Percentiles rank a stretch among this genome's conserved stretches.
Evolutionary conservation across 345 rosid species (phyloP).

Genomic region (Erysimum cheiranthoides): DNA sequence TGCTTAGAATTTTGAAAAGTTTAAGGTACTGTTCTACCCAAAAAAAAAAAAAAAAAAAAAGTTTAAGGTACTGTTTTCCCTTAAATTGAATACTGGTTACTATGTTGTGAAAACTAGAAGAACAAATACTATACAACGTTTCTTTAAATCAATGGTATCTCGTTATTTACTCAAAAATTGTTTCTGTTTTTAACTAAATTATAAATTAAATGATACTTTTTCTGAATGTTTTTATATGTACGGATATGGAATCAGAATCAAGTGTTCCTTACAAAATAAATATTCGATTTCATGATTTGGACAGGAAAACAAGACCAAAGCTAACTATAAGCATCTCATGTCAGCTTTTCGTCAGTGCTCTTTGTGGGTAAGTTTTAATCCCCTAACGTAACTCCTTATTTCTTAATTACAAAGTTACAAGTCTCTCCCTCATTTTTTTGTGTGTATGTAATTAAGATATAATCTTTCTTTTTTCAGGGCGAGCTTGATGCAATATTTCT

Average conservation of each 20-base stretch:
- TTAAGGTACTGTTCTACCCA: too few species aligned
- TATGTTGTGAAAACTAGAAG: not conserved
- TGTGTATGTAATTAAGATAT: not conserved
- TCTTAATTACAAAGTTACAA: too few species aligned
- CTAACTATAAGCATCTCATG: slow-evolving; percentile 57
- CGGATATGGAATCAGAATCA: slow-evolving; percentile 7
- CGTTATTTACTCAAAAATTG: too few species aligned
- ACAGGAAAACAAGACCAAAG: slow-evolving; percentile 72
- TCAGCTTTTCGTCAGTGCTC: slow-evolving; percentile 67
- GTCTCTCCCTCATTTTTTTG: not conserved
- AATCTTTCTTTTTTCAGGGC: slow-evolving; percentile 49
- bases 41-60: too few species aligned
- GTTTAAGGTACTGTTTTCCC: not conserved
- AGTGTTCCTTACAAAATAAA: not conserved
- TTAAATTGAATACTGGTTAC: not conserved
- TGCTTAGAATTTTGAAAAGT: not conserved
- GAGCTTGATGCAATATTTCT: slow-evolving; percentile 66
- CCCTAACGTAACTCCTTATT: not conserved
- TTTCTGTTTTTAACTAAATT: not conserved
- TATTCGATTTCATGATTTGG: slow-evolving; percentile 15
- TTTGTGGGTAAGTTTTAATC: slow-evolving; percentile 57
- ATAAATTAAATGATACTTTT: not conserved
- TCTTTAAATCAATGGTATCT: not conserved
- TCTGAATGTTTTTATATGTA: not conserved
- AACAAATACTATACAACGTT: not conserved